Evolutionary conservation across 441 rosid genomes (phyloP).

Genomic region (Euphorbia celastroides): DNA sequence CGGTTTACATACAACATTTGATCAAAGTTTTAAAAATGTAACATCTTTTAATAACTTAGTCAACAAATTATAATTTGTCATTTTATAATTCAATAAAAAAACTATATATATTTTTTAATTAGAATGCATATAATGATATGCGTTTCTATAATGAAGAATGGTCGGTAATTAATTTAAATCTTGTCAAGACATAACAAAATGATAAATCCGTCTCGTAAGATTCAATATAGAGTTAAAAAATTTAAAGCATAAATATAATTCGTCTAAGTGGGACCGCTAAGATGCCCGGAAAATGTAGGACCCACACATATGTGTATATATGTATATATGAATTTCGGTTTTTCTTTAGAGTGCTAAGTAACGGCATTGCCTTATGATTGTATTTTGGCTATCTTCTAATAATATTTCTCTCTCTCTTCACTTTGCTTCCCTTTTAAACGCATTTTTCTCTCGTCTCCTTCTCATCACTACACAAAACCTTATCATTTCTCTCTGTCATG

Average conservation of each 20-base stretch:
- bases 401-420: constrained; percentile 18
- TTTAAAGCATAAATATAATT: neutral
- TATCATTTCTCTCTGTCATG: neutral
- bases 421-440: constrained; percentile 26
- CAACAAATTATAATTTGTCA: no score
- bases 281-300: neutral
- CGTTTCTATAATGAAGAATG: neutral
- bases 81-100: no score
- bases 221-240: neutral
- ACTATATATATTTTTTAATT: no score
- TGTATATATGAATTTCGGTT: constrained; percentile 11
- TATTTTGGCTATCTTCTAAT: constrained; percentile 33
- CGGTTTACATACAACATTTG: no score
- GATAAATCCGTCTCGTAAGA: neutral
- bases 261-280: neutral
- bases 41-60: no score
- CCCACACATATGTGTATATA: neutral
- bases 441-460: constrained; percentile 14
- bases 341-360: constrained; percentile 39
- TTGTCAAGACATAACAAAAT: neutral
- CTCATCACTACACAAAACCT: constrained; percentile 9
- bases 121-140: no score
- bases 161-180: neutral
- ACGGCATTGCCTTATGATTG: constrained; percentile 65
- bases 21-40: no score